Percentiles rank a stretch among this genome's conserved stretches.
These are phyloP conservation scores for Yamadazyma spencermartinsiae DNA, from an alignment of 1,139 yeast genomes.

Conservation along the genomic window DNA sequence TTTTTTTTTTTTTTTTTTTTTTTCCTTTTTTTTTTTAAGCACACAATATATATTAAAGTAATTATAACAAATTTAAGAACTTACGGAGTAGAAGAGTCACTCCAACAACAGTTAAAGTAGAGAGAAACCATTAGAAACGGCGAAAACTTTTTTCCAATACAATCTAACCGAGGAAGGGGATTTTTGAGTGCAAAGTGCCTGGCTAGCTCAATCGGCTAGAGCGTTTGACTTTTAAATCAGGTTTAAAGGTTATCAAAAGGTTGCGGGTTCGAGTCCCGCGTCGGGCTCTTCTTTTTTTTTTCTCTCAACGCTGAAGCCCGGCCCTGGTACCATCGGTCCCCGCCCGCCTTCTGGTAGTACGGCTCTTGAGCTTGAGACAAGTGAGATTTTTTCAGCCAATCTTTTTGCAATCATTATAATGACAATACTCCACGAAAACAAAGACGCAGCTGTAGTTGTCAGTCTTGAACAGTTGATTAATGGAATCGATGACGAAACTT, in stretches of 20 bases:
- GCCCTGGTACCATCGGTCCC: too few relatives aligned
- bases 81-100: too few relatives aligned
- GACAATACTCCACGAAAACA: background rate
- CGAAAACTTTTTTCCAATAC: too few relatives aligned
- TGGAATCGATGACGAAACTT: slow-evolving; percentile 32
- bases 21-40: too few relatives aligned
- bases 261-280: slow-evolving; percentile 25
- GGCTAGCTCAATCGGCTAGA: slow-evolving; percentile 40
- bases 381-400: background rate
- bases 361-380: background rate
- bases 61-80: too few relatives aligned
- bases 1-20: too few relatives aligned
- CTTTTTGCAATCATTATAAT: background rate
- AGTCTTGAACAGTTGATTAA: slow-evolving; percentile 31
- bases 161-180: background rate
- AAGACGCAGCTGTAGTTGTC: slow-evolving; percentile 28
- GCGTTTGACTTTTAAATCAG: slow-evolving; percentile 33
- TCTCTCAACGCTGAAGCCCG: too few relatives aligned
- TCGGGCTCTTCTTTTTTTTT: slow-evolving; percentile 18
- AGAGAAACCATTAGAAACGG: background rate
- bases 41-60: too few relatives aligned
- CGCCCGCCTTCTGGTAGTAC: too few relatives aligned
- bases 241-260: slow-evolving; percentile 17
- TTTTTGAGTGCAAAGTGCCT: slow-evolving; percentile 18
- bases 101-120: background rate